Conservation (phyloP, 1,139 yeast genomes). For the Pichiaceae sp. region DNA sequence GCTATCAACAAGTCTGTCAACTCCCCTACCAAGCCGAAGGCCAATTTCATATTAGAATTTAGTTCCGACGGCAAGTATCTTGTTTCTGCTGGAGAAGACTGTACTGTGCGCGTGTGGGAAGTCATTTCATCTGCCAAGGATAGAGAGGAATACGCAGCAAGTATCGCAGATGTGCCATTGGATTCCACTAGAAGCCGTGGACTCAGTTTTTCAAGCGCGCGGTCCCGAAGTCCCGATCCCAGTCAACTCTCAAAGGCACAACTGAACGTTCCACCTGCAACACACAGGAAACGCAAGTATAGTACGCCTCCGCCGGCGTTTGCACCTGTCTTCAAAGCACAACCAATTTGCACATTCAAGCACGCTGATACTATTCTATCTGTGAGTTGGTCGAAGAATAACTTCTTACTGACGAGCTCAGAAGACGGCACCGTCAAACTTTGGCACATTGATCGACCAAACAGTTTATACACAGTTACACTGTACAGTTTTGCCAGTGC, state of each 20-base stretch:
- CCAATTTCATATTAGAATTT: constrained; percentile 68
- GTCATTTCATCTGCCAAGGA: constrained; percentile 67
- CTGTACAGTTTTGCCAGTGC: constrained; percentile 73
- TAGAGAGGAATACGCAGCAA: constrained; percentile 21
- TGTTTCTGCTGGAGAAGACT: constrained; percentile 79
- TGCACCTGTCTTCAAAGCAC: constrained; percentile 78
- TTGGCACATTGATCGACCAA: constrained; percentile 73
- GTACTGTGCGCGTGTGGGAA: constrained; percentile 65
- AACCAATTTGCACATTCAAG: constrained; percentile 49
- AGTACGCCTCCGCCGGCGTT: too few species aligned
- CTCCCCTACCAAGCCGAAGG: constrained; percentile 20
- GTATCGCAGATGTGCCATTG: not conserved
- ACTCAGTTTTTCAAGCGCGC: not conserved
- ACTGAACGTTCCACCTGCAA: too few species aligned
- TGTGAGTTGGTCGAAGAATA: constrained; percentile 84
- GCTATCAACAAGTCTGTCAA: not conserved
- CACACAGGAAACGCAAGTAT: too few species aligned
- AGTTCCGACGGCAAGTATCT: constrained; percentile 72
- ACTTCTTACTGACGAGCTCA: constrained; percentile 70
- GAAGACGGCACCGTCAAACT: constrained; percentile 79
- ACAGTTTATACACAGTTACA: constrained; percentile 55
- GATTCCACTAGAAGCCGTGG: not conserved
- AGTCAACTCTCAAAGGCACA: too few species aligned
- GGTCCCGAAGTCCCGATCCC: not conserved
- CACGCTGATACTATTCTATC: constrained; percentile 66